Conservation (phyloP, 2,329 filamentous ascomycete species). For the Lachnellula suecica region DNA sequence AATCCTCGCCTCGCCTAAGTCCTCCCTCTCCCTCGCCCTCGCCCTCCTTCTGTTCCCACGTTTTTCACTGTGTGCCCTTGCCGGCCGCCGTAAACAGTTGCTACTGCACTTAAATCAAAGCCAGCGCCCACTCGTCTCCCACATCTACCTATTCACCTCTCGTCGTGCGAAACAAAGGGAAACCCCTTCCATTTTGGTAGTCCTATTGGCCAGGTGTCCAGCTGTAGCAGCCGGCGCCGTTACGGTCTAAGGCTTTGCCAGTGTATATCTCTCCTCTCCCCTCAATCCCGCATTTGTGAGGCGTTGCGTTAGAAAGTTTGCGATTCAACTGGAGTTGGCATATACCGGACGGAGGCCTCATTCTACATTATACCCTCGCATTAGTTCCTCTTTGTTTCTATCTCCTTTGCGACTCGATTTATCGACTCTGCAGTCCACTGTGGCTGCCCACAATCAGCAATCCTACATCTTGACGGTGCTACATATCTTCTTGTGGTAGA, state of each 20-base stretch:
- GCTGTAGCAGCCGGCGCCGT: slow-evolving; percentile 35
- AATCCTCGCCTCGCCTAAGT: neutral
- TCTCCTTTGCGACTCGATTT: slow-evolving; percentile 30
- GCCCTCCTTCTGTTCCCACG: slow-evolving; percentile 3
- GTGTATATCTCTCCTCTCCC: slow-evolving; percentile 24
- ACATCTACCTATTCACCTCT: slow-evolving; percentile 21
- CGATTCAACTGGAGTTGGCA: slow-evolving; percentile 24
- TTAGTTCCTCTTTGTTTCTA: slow-evolving; percentile 13
- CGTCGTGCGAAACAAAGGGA: slow-evolving; percentile 20
- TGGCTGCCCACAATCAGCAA: slow-evolving; percentile 29
- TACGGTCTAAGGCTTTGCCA: slow-evolving; percentile 33
- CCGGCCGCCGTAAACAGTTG: slow-evolving; percentile 1
- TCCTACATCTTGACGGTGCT: slow-evolving; percentile 26
- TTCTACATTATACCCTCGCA: slow-evolving; percentile 17
- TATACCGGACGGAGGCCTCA: slow-evolving; percentile 26
- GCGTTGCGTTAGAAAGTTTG: slow-evolving; percentile 31
- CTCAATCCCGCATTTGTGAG: slow-evolving; percentile 26
- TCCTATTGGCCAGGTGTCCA: slow-evolving; percentile 32
- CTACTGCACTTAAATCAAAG: slow-evolving; percentile 31
- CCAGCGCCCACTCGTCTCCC: slow-evolving; percentile 20
- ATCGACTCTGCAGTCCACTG: slow-evolving; percentile 33
- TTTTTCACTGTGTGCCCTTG: neutral
- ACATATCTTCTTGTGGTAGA: slow-evolving; percentile 22
- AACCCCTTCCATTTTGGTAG: slow-evolving; percentile 30
- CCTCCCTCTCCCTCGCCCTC: neutral